phyloP scores from a whole-genome alignment of 2,329 filamentous ascomycete species.

The Calonectria honghensis region DNA sequence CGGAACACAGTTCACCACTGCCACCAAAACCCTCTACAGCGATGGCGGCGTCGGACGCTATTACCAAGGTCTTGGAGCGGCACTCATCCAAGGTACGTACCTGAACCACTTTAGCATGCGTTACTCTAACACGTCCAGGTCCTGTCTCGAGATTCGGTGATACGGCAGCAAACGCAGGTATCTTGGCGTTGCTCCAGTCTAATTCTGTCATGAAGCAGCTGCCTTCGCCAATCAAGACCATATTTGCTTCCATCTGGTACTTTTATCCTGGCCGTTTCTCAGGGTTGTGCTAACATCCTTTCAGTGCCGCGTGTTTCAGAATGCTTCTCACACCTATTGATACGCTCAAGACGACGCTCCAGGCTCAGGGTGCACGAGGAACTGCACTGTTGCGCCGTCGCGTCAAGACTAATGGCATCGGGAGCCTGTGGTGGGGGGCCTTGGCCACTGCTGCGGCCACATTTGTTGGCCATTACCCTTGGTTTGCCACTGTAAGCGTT shows the following conservation, averaged over 20 bases:
- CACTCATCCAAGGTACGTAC: constrained; percentile 65
- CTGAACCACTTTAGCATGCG: neutral
- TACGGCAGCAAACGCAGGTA: constrained; percentile 69
- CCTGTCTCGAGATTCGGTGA: constrained; percentile 68
- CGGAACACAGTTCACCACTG: constrained; percentile 63
- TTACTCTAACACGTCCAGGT: constrained; percentile 53
- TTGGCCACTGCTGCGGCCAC: constrained; percentile 69
- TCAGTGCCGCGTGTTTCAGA: constrained; percentile 66
- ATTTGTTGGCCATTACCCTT: constrained; percentile 70
- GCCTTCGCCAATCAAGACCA: constrained; percentile 65
- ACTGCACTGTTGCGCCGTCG: constrained; percentile 65
- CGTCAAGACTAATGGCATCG: constrained; percentile 65
- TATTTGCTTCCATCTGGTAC: constrained; percentile 68
- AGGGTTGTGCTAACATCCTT: constrained; percentile 25
- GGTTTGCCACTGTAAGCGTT: constrained; percentile 67
- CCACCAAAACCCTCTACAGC: constrained; percentile 63
- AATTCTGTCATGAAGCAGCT: constrained; percentile 66
- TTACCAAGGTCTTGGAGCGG: constrained; percentile 67
- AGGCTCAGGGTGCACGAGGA: constrained; percentile 67
- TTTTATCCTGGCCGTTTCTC: rapidly evolving
- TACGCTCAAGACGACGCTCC: constrained; percentile 70
- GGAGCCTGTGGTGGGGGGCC: constrained; percentile 70
- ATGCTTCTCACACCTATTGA: constrained; percentile 70
- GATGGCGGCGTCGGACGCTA: constrained; percentile 66
- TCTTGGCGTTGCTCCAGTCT: constrained; percentile 67